Evolutionary conservation across 345 rosid genomes (phyloP), one percentile per base, ranked within the genome.

Genomic region (Viola odorata): DNA sequence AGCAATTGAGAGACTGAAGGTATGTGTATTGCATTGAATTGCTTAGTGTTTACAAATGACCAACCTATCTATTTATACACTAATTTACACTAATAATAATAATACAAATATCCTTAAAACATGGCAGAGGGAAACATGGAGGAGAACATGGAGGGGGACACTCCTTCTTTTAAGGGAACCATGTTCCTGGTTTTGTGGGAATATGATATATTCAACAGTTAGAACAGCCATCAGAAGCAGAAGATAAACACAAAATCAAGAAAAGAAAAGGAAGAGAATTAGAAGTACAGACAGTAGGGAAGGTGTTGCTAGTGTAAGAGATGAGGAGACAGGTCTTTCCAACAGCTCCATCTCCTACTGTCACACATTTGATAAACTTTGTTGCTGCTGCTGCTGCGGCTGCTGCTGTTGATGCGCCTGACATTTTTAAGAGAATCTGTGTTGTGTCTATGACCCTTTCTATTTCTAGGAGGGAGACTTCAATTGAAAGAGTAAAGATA

Each of bases 331-430:
- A 90, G 0, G 97, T 90, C 78, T 90, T 90, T 8, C 97, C 97
- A 37, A 90, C 97, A 54, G 97, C 97, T 50, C 95, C 97, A 81
- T 90, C 92, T 37, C 95, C 95, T 72, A 90, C 95, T 0, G 97
- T 87, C 5, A 90, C 97, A 73, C 97, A 90, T 78, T 90, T 90
- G 69, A 90, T 85, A 64, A 90, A 90, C 76, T 76, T 90, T 8
- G 96, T 77, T 41, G 77, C 70, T 41, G 82, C 53, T 55, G 78
- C 40, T 54, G 81, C 40, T 32, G 72, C 9, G 50, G 72, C 12
- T 40, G 62, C 5, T 23, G 68, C 42, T 53, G 74, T 36, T 13
- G n/a, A 12, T 11, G 50, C 50, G 2, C 11, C 50, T 47, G 50
- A 12, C 13, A 5, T 11, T 6, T 66, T 12, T 38, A 41, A 60